These are phyloP conservation scores for Pouteria glomerata DNA, from an alignment of 148 eudicot genomes.

Conservation along the genomic window DNA sequence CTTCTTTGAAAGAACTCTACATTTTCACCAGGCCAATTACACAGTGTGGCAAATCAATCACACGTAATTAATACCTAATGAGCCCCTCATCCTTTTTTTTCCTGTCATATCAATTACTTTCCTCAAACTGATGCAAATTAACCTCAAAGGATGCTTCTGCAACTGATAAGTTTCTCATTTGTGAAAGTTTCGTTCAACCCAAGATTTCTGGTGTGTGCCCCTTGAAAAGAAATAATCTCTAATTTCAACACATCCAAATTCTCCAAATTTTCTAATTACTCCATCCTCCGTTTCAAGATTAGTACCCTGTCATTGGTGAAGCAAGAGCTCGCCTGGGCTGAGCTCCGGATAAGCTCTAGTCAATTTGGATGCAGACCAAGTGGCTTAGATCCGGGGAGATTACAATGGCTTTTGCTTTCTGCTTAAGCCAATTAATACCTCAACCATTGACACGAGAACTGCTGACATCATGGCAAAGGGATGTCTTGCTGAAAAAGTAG, in stretches of 20 bases:
- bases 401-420: too few relatives aligned
- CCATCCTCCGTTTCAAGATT: too few relatives aligned
- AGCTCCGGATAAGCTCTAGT: background rate
- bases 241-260: background rate
- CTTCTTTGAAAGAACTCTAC: too few relatives aligned
- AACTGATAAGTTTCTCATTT: background rate
- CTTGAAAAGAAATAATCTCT: background rate
- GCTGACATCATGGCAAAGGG: slow-evolving; percentile 96
- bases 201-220: background rate
- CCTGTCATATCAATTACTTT: too few relatives aligned
- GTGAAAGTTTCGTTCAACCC: background rate
- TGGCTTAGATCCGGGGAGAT: too few relatives aligned
- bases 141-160: background rate
- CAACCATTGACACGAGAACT: slow-evolving; percentile 94
- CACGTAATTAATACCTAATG: too few relatives aligned
- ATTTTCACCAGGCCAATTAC: too few relatives aligned
- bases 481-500: slow-evolving; percentile 92
- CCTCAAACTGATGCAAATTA: background rate
- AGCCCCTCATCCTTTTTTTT: too few relatives aligned
- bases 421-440: slow-evolving; percentile 53
- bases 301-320: background rate
- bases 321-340: too few relatives aligned
- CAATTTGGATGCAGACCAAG: too few relatives aligned
- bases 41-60: too few relatives aligned
- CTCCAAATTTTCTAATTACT: background rate